phyloP scores from a whole-genome alignment of 768 basidiomycete species.

The Boletus patriciae region DNA sequence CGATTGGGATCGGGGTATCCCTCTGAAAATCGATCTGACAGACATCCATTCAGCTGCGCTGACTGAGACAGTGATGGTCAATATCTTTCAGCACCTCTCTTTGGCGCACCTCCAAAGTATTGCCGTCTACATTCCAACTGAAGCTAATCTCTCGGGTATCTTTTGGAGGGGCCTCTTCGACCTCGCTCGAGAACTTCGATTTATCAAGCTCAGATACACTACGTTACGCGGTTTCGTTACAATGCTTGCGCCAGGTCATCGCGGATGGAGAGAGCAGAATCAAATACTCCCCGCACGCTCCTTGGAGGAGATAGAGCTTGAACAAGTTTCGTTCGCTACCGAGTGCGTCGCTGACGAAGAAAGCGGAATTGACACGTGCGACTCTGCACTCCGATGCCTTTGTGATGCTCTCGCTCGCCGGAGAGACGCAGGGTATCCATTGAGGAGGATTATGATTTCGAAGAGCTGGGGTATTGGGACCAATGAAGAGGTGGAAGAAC shows the following conservation, averaged over 20 bases:
- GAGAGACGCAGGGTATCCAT: neutral
- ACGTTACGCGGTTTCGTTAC: neutral
- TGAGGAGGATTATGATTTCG: neutral
- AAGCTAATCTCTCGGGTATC: neutral
- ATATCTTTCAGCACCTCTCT: neutral
- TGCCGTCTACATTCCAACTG: neutral
- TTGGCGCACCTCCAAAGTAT: neutral
- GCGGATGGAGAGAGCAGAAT: neutral
- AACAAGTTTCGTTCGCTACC: neutral
- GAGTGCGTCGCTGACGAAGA: neutral
- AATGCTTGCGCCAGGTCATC: neutral
- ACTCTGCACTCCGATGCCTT: neutral
- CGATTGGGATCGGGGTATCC: neutral
- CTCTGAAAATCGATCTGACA: neutral
- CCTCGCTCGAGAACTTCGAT: neutral
- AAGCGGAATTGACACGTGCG: neutral
- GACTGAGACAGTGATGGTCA: neutral
- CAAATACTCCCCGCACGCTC: neutral
- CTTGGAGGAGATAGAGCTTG: constrained; percentile 1
- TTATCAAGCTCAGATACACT: constrained; percentile 1
- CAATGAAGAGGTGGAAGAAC: neutral
- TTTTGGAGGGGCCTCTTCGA: neutral
- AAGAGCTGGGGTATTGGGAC: neutral
- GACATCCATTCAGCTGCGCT: neutral
- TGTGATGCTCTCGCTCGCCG: neutral